Percentiles rank a stretch among this genome's conserved stretches.
These are phyloP conservation scores for Sporothrix pallida DNA, from an alignment of 2,329 filamentous ascomycete species.

Conservation along the genomic window DNA sequence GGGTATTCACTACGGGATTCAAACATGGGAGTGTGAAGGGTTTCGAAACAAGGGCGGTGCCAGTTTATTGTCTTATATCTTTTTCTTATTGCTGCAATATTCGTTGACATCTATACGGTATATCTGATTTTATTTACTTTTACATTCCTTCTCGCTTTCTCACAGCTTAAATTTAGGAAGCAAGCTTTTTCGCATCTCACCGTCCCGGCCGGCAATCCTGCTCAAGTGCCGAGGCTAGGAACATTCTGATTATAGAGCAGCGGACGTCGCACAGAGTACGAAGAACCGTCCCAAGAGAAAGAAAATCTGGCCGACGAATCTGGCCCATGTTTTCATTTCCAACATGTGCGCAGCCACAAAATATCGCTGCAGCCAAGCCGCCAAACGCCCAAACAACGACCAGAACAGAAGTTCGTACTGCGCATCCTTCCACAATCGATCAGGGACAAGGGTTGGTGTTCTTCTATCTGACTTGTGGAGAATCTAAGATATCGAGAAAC, in stretches of 20 bases:
- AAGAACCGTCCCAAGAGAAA: background rate
- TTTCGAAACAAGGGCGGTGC: conserved; percentile 17
- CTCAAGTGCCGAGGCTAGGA: conserved; percentile 1
- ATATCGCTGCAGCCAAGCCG: background rate
- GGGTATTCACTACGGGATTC: conserved; percentile 16
- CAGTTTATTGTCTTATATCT: background rate
- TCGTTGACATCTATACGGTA: too few relatives aligned
- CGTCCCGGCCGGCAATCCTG: background rate
- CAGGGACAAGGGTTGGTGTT: background rate
- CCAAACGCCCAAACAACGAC: conserved; percentile 6
- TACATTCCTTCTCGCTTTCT: too few relatives aligned
- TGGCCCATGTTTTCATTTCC: background rate
- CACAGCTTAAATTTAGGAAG: background rate
- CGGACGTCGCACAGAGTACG: background rate
- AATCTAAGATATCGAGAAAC: background rate
- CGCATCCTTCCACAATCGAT: background rate
- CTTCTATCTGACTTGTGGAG: conserved; percentile 6
- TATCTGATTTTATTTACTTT: background rate
- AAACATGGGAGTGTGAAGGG: conserved; percentile 25
- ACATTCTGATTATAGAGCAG: background rate
- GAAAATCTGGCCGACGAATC: background rate
- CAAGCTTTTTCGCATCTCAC: background rate
- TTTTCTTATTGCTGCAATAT: background rate
- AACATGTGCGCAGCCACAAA: conserved; percentile 5
- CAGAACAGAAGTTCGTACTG: conserved; percentile 3